Base-by-base conservation (phyloP, 495 filamentous ascomycete species). In the Penicillium nucicola region DNA sequence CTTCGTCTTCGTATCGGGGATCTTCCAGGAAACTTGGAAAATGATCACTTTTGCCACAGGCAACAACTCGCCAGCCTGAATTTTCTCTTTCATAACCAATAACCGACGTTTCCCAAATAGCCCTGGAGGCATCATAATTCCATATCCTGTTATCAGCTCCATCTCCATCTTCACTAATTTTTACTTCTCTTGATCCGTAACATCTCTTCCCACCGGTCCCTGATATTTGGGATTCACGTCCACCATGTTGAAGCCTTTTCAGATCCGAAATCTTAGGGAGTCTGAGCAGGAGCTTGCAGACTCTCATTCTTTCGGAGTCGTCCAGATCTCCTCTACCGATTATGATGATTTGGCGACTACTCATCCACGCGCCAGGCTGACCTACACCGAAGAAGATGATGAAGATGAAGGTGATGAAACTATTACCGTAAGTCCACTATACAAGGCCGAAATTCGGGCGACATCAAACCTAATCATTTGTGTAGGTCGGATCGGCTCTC, bases 301-400 rank as follows among this genome's bases (percentile, higher is more conserved):
- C 5, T 22, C 45, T 14, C 42, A 54, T 42, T 50, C 50, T 45
- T 43, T 44, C 14, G 65, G 62, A 5, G 56, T 70, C 18, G 68
- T 79, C 22, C 67, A 65, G 35, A 57, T 79, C 37, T 71, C 70
- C 34, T 55, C 66, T 11, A 55, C 65, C 4, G 69, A 78, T 20
- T 83, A 83, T 45, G 74, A 83, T 55, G 58, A 75, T 20, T 66
- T 80, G 42, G 68, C 77, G 12, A 57, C 53, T 13, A 68, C 54
- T 41, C 61, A 81, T 56, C 78, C 80, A n/a, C 68, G 69, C 28
- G 76, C 78, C 11, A 69, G 65, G 20, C 50, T 83, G 45, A 79
- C 67, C 11, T 83, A 83, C 60, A 23, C 73, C 13, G 80, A 83
- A 55, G 76, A 81, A 10, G 79, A 82, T 52, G 78, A 81, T 52